phyloP scores from a whole-genome alignment of 202 grass and related monocot genomes.

The Musa balbisiana region DNA sequence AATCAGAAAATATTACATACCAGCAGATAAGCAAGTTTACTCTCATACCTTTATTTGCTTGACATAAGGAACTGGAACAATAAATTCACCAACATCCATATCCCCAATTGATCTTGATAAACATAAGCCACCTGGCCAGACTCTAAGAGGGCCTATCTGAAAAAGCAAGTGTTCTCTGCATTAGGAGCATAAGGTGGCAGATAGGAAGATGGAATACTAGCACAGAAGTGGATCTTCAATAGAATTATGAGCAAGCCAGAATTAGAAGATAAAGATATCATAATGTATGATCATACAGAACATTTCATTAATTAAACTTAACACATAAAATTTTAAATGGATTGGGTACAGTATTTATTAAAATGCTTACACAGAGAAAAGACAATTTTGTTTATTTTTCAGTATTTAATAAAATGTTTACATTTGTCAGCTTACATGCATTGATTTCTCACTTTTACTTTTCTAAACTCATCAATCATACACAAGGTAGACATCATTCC shows the following conservation, averaged over 20 bases:
- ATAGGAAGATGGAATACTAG: background rate
- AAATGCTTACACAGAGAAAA: background rate
- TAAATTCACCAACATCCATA: slow-evolving; percentile 88
- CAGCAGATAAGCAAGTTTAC: slow-evolving; percentile 19
- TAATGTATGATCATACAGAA: too few species aligned
- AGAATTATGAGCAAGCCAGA: too few species aligned
- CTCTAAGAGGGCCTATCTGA: slow-evolving; percentile 89
- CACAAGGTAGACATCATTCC: too few species aligned
- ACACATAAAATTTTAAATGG: too few species aligned
- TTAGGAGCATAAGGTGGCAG: background rate
- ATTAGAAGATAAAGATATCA: too few species aligned
- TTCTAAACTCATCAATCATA: too few species aligned
- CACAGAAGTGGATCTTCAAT: too few species aligned
- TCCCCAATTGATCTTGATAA: slow-evolving; percentile 95
- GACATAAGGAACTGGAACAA: slow-evolving; percentile 89
- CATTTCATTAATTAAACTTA: too few species aligned
- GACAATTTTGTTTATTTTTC: background rate
- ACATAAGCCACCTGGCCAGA: slow-evolving; percentile 97
- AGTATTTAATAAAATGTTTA: too few species aligned
- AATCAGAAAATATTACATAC: background rate
- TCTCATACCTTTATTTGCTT: slow-evolving; percentile 95
- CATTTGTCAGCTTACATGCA: too few species aligned
- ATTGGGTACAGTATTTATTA: too few species aligned
- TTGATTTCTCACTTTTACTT: too few species aligned
- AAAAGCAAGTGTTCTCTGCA: slow-evolving; percentile 22